These are phyloP conservation scores for Kentomonas sorsogonicus DNA, from an alignment of 208 protist species.

Conservation along the genomic window DNA sequence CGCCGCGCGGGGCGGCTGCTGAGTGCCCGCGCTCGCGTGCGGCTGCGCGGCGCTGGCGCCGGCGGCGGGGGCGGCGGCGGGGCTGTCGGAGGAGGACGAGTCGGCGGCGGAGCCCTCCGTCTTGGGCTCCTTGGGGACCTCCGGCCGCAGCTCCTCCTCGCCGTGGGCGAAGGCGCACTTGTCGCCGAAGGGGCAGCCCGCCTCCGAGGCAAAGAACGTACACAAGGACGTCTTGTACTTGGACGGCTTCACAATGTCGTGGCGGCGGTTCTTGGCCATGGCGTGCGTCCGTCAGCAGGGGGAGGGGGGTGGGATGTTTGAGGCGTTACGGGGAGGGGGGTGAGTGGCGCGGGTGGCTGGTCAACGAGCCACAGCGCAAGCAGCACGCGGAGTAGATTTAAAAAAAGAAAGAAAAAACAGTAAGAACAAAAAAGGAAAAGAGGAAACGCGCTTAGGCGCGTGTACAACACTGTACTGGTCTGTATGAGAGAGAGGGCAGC, in stretches of 20 bases:
- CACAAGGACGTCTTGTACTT: slow-evolving; percentile 87
- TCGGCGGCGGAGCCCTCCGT: too few relatives aligned
- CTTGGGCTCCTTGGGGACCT: slow-evolving; percentile 20
- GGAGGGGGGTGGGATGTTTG: neutral
- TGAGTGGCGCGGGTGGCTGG: too few relatives aligned
- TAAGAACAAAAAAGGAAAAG: neutral
- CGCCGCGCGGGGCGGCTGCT: slow-evolving; percentile 10
- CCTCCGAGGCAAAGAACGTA: slow-evolving; percentile 46
- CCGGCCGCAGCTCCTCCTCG: slow-evolving; percentile 49
- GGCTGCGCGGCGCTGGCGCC: slow-evolving; percentile 10
- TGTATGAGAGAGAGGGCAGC: too few relatives aligned
- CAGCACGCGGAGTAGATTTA: neutral
- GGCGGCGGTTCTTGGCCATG: slow-evolving; percentile 57
- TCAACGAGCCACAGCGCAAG: too few relatives aligned
- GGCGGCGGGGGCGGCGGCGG: slow-evolving; percentile 11
- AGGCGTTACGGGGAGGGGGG: too few relatives aligned
- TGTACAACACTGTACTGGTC: too few relatives aligned
- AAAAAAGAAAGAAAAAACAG: slow-evolving; percentile 1
- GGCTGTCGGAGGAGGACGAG: neutral
- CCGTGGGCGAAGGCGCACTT: slow-evolving; percentile 80
- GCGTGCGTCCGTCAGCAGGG: neutral
- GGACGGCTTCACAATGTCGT: slow-evolving; percentile 81
- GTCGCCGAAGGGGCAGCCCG: slow-evolving; percentile 71
- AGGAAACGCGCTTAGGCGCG: neutral
- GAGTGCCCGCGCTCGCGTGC: slow-evolving; percentile 8